phyloP scores from a whole-genome alignment of 1,284 basidiomycete genomes.

The Kalmanozyma brasiliensis region DNA sequence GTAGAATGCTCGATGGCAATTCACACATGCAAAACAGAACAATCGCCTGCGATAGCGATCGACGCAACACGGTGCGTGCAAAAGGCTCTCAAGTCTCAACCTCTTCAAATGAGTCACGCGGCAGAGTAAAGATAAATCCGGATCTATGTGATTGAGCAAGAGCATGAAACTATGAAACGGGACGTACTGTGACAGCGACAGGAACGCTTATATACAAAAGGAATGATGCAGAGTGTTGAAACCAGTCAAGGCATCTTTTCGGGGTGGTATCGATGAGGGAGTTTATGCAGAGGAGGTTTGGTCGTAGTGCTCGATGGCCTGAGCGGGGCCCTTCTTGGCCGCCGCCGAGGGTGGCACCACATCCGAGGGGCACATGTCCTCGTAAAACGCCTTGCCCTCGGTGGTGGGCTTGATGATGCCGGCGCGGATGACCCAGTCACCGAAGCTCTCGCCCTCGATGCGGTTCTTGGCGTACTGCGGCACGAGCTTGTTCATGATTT shows the following conservation, averaged over 20 bases:
- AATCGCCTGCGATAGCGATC: too few relatives aligned
- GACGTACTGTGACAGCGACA: neutral
- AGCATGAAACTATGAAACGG: neutral
- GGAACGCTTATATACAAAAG: neutral
- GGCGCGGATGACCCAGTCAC: conserved; percentile 84
- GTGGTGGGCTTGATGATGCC: conserved; percentile 65
- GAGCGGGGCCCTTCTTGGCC: conserved; percentile 44
- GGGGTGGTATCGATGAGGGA: neutral
- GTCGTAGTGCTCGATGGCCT: conserved; percentile 50
- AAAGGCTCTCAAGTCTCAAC: too few relatives aligned
- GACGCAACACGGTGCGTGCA: too few relatives aligned
- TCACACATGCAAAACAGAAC: too few relatives aligned
- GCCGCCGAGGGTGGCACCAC: conserved; percentile 36
- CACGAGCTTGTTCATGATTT: conserved; percentile 90
- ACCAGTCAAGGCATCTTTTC: neutral
- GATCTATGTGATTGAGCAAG: neutral
- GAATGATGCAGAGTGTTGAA: too few relatives aligned
- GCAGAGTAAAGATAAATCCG: too few relatives aligned
- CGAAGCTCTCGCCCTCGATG: conserved; percentile 89
- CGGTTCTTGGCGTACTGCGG: conserved; percentile 90
- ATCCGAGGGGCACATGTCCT: conserved; percentile 54
- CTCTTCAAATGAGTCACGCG: too few relatives aligned
- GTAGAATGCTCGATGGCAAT: too few relatives aligned
- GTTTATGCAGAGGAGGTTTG: conserved; percentile 35
- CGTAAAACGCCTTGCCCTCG: conserved; percentile 59